Base-by-base conservation (phyloP, 2,329 filamentous ascomycete genomes). In the Stromatinia cepivora region DNA sequence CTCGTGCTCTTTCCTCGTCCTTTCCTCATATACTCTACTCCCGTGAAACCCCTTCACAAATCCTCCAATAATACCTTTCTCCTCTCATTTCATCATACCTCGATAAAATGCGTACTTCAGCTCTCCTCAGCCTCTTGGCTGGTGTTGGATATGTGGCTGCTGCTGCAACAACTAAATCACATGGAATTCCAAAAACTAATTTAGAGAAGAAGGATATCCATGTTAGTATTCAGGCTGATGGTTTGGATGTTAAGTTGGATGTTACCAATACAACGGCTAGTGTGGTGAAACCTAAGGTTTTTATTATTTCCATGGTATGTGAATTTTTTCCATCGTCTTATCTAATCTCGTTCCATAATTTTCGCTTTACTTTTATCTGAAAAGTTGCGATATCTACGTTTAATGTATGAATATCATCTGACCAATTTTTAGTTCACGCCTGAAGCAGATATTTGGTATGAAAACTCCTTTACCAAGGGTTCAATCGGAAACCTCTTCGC, bases 371-470 rank as follows among this genome's bases (percentile, higher is more conserved):
- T 20, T 8, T 66, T 1, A 25, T 34, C 20, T 25, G 3, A n/a
- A 45, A 31, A 54, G 63, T 28, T 17, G 28, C 9, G 25, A n/a
- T 2, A 15, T 15, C 17, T 11, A 54, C 28, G 11, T 45, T 56
- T 10, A 7, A 34, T 45, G 6, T 20, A 6, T n/a, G 10, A 17
- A 25, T 3, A 45, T 45, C 7, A 4, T 53, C 31, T 71, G n/a
- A 61, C 54, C 39, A 39, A 22, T 17, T 48, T 70, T 20, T 64
- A 90, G 88, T 91, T 90, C 77, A 79, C 80, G 4, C 86, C 86
- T 0, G 89, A 91, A 79, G 87, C 85, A 11, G 79, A 85, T 45
- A 80, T 85, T 48, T 92, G 88, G 89, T 87, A 87, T 76, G 76
- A 80, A 15, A 86, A 86, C 53, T 79, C 86, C 50, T 77, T 81